These are phyloP conservation scores for Globisporangium perplexum DNA, from an alignment of 352 stramenopile genomes.

Conservation along the genomic window DNA sequence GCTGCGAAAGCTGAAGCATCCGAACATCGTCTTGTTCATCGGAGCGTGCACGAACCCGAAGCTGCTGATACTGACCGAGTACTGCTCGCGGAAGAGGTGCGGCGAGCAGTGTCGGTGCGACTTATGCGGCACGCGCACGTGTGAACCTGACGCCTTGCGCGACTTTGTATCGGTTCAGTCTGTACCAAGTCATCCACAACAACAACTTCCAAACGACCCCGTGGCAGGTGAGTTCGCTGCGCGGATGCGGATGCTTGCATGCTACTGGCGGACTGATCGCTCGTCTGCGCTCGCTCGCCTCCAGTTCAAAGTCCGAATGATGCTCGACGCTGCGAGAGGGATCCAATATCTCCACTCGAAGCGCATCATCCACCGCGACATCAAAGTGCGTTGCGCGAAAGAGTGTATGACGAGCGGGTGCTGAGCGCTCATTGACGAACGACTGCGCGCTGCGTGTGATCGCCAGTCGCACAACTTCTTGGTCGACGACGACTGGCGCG, in stretches of 20 bases:
- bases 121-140: too few species aligned
- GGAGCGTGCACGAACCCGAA: slow-evolving; percentile 85
- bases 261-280: too few species aligned
- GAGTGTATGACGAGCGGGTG: too few species aligned
- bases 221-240: slow-evolving; percentile 59
- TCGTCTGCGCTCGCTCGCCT: background rate
- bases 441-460: background rate
- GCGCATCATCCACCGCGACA: slow-evolving; percentile 86
- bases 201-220: slow-evolving; percentile 87
- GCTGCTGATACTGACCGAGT: slow-evolving; percentile 88
- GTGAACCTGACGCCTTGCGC: background rate
- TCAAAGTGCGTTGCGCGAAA: slow-evolving; percentile 79
- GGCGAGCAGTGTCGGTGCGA: too few species aligned
- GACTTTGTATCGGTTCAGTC: slow-evolving; percentile 30
- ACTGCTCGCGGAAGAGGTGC: slow-evolving; percentile 87
- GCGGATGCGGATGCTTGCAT: too few species aligned
- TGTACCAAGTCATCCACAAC: slow-evolving; percentile 87
- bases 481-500: slow-evolving; percentile 86
- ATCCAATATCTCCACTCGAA: slow-evolving; percentile 88
- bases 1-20: slow-evolving; percentile 84
- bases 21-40: slow-evolving; percentile 90
- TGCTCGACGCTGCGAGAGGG: slow-evolving; percentile 83
- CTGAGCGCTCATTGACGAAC: too few species aligned
- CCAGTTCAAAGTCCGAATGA: slow-evolving; percentile 88
- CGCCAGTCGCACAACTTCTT: slow-evolving; percentile 86